Conservation (phyloP, 352 stramenopile genomes). For the Phytophthora pinifolia region DNA sequence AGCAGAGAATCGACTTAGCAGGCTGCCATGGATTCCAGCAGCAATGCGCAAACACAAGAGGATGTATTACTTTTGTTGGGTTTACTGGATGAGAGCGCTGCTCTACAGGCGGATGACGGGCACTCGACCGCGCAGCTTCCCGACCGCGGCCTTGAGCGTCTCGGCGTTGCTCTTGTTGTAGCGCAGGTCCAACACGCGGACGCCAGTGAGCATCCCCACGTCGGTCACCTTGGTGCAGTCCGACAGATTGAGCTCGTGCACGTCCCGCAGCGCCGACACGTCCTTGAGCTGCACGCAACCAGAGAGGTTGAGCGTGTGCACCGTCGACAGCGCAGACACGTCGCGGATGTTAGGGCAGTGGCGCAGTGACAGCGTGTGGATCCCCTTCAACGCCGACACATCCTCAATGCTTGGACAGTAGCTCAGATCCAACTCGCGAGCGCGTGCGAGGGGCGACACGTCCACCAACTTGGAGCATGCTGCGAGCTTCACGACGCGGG, state of each 20-base stretch:
- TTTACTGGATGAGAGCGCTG: slow-evolving; percentile 12
- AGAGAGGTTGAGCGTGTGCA: slow-evolving; percentile 64
- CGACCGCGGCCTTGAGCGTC: slow-evolving; percentile 16
- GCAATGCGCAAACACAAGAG: slow-evolving; percentile 15
- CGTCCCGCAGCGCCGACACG: slow-evolving; percentile 41
- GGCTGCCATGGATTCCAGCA: too few relatives aligned
- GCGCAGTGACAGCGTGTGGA: slow-evolving; percentile 66
- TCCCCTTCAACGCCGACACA: slow-evolving; percentile 40
- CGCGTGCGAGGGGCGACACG: slow-evolving; percentile 46
- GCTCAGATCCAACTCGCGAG: slow-evolving; percentile 60
- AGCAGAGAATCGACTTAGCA: slow-evolving; percentile 13
- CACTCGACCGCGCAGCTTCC: slow-evolving; percentile 31
- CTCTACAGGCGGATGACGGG: slow-evolving; percentile 34
- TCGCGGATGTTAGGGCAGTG: slow-evolving; percentile 52
- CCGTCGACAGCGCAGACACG: slow-evolving; percentile 41
- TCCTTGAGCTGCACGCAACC: slow-evolving; percentile 50
- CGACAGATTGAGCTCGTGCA: slow-evolving; percentile 65
- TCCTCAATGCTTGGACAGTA: slow-evolving; percentile 59
- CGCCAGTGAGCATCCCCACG: slow-evolving; percentile 53
- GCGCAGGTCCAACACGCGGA: slow-evolving; percentile 60
- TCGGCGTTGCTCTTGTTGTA: slow-evolving; percentile 45
- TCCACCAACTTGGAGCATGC: slow-evolving; percentile 49
- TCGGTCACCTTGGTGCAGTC: slow-evolving; percentile 53
- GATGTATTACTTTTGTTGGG: background rate
- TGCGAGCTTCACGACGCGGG: slow-evolving; percentile 59